Evolutionary conservation across 257 asterid genomes (phyloP).

Genomic region (Phtheirospermum japonicum): DNA sequence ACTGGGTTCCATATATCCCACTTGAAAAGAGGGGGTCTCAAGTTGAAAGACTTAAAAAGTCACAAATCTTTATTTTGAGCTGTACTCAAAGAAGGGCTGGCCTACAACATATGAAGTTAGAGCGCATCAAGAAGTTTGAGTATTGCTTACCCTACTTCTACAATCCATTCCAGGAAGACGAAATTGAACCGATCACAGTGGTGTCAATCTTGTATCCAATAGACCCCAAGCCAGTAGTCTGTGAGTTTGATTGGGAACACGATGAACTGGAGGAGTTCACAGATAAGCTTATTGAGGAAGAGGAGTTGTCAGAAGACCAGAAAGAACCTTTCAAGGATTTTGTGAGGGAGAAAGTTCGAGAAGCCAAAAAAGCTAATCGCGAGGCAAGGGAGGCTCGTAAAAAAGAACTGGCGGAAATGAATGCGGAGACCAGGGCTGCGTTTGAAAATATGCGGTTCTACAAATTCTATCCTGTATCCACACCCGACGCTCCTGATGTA

Average conservation of each 20-base stretch:
- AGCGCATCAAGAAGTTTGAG: slow-evolving; percentile 72
- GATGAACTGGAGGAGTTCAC: slow-evolving; percentile 83
- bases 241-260: slow-evolving; percentile 90
- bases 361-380: slow-evolving; percentile 65
- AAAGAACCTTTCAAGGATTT: slow-evolving; percentile 66
- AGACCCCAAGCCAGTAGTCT: slow-evolving; percentile 72
- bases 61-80: slow-evolving; percentile 75
- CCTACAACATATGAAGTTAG: slow-evolving; percentile 63
- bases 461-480: no score
- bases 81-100: slow-evolving; percentile 96
- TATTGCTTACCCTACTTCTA: slow-evolving; percentile 85
- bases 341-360: slow-evolving; percentile 76
- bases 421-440: slow-evolving; percentile 60
- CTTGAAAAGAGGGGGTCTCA: slow-evolving; percentile 77
- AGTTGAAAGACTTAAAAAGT: slow-evolving; percentile 83
- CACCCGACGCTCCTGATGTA: slow-evolving; percentile 60
- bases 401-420: slow-evolving; percentile 76
- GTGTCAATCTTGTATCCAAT: slow-evolving; percentile 55
- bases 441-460: slow-evolving; percentile 67
- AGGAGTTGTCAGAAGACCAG: no score
- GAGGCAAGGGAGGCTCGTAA: slow-evolving; percentile 87
- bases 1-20: slow-evolving; percentile 95
- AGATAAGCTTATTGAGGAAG: slow-evolving; percentile 64
- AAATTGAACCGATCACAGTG: slow-evolving; percentile 62
- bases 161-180: slow-evolving; percentile 73